phyloP scores from a whole-genome alignment of 106 monocot species.

The Dendrobium nobile region DNA sequence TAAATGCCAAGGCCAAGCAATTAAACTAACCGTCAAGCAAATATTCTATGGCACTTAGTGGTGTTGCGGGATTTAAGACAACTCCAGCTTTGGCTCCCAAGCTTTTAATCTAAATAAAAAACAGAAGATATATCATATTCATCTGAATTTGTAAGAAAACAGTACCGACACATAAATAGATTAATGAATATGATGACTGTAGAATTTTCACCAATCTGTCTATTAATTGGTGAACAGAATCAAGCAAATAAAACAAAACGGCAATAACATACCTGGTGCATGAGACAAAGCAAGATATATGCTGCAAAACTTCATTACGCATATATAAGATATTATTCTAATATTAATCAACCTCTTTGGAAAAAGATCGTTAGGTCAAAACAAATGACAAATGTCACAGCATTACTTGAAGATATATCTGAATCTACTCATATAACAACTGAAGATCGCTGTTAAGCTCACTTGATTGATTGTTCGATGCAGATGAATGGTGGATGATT shows the following conservation, averaged over 20 bases:
- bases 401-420: neutral
- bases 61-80: constrained; percentile 91
- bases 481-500: constrained; percentile 86
- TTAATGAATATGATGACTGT: neutral
- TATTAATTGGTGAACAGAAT: neutral
- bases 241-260: neutral
- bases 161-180: neutral
- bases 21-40: constrained; percentile 80
- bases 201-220: neutral
- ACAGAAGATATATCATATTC: neutral
- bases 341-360: neutral
- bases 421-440: neutral
- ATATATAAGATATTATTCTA: neutral
- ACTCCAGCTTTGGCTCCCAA: constrained; percentile 99
- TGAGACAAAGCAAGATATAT: neutral
- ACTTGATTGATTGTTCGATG: constrained; percentile 91
- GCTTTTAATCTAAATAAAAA: constrained; percentile 59
- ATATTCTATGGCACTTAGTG: constrained; percentile 83
- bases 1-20: neutral
- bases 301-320: neutral
- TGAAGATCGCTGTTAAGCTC: neutral
- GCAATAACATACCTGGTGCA: neutral
- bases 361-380: neutral
- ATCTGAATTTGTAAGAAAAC: neutral
- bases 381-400: neutral